Conservation (phyloP, 331 rosid species). For the Saraca asoca region DNA sequence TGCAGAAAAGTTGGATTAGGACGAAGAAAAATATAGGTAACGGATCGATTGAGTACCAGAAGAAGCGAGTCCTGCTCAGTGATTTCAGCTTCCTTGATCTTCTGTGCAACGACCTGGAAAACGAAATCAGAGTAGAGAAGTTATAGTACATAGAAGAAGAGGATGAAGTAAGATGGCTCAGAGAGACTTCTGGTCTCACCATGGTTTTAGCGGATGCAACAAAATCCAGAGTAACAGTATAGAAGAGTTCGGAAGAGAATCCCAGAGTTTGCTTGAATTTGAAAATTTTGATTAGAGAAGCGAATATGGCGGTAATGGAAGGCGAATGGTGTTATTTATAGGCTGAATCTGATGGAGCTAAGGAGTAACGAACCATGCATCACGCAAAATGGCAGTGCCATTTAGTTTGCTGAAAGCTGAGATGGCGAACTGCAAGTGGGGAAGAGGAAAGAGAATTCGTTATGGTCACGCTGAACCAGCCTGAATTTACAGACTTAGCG, state of each 20-base stretch:
- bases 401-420: background rate
- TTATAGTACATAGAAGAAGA: constrained; percentile 18
- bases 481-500: constrained; percentile 44
- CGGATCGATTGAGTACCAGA: constrained; percentile 56
- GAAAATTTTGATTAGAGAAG: constrained; percentile 40
- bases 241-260: constrained; percentile 23
- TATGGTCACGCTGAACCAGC: constrained; percentile 22
- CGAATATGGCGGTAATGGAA: constrained; percentile 54
- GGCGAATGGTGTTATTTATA: constrained; percentile 43
- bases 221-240: constrained; percentile 21
- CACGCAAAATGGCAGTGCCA: constrained; percentile 11
- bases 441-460: background rate
- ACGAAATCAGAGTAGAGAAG: constrained; percentile 29
- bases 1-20: background rate
- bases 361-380: background rate
- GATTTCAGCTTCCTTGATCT: constrained; percentile 82
- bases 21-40: background rate
- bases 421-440: background rate
- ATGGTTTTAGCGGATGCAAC: constrained; percentile 32
- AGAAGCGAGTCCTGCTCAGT: constrained; percentile 95
- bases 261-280: background rate
- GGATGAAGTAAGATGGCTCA: constrained; percentile 28
- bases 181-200: constrained; percentile 41
- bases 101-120: constrained; percentile 81
- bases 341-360: constrained; percentile 24